These are phyloP conservation scores for Ilyonectria destructans DNA, from an alignment of 2,329 filamentous ascomycete species.

Conservation along the genomic window DNA sequence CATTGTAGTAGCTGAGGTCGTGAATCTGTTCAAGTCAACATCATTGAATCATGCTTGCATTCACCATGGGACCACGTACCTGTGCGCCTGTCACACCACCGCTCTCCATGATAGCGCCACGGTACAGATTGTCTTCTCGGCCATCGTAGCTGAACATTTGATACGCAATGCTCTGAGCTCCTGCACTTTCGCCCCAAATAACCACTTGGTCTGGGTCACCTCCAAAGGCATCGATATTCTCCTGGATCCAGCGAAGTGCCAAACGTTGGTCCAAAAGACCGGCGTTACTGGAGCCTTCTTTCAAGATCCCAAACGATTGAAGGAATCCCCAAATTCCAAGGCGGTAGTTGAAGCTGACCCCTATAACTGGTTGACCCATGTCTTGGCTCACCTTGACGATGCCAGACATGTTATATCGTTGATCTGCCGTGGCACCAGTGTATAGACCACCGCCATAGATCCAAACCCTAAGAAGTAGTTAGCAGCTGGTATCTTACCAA, in stretches of 20 bases:
- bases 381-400: conserved; percentile 67
- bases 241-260: conserved; percentile 66
- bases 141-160: conserved; percentile 72
- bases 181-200: conserved; percentile 66
- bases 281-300: conserved; percentile 63
- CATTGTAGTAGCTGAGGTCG: conserved; percentile 49
- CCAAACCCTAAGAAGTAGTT: conserved; percentile 61
- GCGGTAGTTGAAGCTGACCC: conserved; percentile 70
- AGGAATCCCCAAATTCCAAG: conserved; percentile 70
- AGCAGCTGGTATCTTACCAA: neutral
- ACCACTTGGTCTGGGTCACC: conserved; percentile 64
- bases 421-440: conserved; percentile 66
- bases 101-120: conserved; percentile 69
- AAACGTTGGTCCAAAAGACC: conserved; percentile 67
- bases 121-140: conserved; percentile 70
- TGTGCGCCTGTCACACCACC: conserved; percentile 55
- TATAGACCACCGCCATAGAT: conserved; percentile 73
- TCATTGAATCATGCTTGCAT: neutral
- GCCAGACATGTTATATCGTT: conserved; percentile 57
- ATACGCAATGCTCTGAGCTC: conserved; percentile 59
- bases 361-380: conserved; percentile 69
- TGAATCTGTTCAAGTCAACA: conserved; percentile 32
- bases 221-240: conserved; percentile 69
- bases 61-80: conserved; percentile 15
- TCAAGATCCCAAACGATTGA: conserved; percentile 61